Evolutionary conservation across 2,329 filamentous ascomycete species (phyloP).

Genomic region (Lachnum nothofagi): DNA sequence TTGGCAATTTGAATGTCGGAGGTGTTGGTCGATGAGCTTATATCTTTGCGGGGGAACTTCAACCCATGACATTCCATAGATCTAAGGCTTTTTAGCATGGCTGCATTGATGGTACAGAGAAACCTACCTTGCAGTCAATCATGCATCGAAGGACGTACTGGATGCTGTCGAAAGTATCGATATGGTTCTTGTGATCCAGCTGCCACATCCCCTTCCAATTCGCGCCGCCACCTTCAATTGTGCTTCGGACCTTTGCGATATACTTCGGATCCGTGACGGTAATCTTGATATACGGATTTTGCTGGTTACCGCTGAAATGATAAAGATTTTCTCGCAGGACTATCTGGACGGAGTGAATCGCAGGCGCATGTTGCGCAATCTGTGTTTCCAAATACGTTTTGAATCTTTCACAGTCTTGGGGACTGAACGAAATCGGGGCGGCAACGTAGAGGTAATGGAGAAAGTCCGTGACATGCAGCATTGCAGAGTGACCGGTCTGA

Average conservation of each 20-base stretch:
- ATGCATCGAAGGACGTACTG: constrained; percentile 95
- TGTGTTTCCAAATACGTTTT: constrained; percentile 75
- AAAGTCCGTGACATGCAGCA: constrained; percentile 93
- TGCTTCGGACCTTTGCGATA: constrained; percentile 68
- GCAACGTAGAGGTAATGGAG: constrained; percentile 93
- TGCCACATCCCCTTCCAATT: constrained; percentile 94
- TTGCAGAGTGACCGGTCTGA: constrained; percentile 75
- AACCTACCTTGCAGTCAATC: constrained; percentile 80
- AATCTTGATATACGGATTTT: constrained; percentile 89
- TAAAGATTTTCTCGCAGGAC: constrained; percentile 86
- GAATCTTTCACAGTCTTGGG: constrained; percentile 72
- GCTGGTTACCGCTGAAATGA: constrained; percentile 87
- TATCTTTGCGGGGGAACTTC: constrained; percentile 74
- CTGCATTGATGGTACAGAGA: not conserved
- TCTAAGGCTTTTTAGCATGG: constrained; percentile 39
- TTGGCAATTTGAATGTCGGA: constrained; percentile 86
- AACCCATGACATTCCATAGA: constrained; percentile 96
- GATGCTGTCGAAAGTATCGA: constrained; percentile 92
- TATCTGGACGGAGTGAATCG: constrained; percentile 76
- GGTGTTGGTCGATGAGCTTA: constrained; percentile 58
- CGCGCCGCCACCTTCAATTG: constrained; percentile 68
- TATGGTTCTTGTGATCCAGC: constrained; percentile 57
- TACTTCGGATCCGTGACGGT: constrained; percentile 84
- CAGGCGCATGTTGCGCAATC: constrained; percentile 65
- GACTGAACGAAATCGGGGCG: constrained; percentile 75